A percentile compares a stretch with the other conserved stretches of the same genome.
Conservation (phyloP, 2,329 filamentous ascomycete genomes). For the Penicillium sp. region DNA sequence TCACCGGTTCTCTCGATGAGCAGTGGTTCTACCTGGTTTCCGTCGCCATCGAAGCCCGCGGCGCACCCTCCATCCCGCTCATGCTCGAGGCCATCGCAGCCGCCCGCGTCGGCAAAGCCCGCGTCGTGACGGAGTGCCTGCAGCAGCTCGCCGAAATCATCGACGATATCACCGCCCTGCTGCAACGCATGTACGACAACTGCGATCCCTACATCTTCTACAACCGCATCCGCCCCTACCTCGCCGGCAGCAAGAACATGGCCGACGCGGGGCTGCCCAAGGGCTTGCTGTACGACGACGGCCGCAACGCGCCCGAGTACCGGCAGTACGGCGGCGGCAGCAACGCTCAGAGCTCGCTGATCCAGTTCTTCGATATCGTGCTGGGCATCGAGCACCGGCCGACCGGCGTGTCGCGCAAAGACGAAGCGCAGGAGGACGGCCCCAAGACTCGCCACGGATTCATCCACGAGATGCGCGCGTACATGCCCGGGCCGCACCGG, state of each 20-base stretch:
- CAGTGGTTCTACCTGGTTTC: constrained; percentile 98
- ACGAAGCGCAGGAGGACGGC: constrained; percentile 43
- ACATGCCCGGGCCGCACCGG: constrained; percentile 93
- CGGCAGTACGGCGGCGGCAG: constrained; percentile 89
- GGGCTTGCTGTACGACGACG: constrained; percentile 84
- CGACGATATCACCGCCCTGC: constrained; percentile 73
- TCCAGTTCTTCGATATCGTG: constrained; percentile 95
- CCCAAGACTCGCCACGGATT: constrained; percentile 71
- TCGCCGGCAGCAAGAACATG: constrained; percentile 98
- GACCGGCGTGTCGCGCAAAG: constrained; percentile 63
- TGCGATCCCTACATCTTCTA: constrained; percentile 96
- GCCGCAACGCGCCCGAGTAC: constrained; percentile 64
- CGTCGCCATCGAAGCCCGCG: constrained; percentile 90
- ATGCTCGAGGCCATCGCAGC: constrained; percentile 87
- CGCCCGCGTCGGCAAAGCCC: constrained; percentile 65
- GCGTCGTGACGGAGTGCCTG: constrained; percentile 73
- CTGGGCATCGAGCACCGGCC: constrained; percentile 87
- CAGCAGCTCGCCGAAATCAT: constrained; percentile 79
- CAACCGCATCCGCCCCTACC: constrained; percentile 89
- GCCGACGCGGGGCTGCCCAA: constrained; percentile 82
- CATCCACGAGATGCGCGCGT: constrained; percentile 92
- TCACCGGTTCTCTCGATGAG: constrained; percentile 91
- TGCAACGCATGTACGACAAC: constrained; percentile 89
- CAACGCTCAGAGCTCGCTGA: constrained; percentile 93
- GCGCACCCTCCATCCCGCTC: constrained; percentile 78